phyloP scores from a whole-genome alignment of 2,329 filamentous ascomycete genomes.

The Aspergillus nomiae region DNA sequence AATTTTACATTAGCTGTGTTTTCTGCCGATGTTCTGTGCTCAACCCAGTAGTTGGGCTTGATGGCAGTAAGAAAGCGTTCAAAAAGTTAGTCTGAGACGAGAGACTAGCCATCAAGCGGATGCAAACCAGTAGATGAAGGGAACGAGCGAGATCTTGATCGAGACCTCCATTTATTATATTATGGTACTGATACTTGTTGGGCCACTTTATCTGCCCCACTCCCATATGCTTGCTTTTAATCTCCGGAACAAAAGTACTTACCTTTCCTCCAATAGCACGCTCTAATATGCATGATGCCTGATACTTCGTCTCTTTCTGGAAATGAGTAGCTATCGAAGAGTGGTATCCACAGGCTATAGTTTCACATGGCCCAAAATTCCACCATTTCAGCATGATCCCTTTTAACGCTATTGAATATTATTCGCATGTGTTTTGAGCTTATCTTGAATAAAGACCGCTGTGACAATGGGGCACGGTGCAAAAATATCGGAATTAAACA shows the following conservation, averaged over 20 bases:
- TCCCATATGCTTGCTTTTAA: not conserved
- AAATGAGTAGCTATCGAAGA: not conserved
- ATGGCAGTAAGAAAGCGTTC: not conserved
- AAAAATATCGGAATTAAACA: not conserved
- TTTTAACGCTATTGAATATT: too few species aligned
- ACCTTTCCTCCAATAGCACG: not conserved
- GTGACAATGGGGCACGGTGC: too few species aligned
- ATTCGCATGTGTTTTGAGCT: too few species aligned
- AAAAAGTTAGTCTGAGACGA: not conserved
- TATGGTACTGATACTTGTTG: not conserved
- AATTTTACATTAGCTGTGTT: not conserved
- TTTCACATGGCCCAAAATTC: too few species aligned
- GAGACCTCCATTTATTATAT: not conserved
- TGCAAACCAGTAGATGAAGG: not conserved
- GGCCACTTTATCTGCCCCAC: not conserved
- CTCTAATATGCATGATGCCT: not conserved
- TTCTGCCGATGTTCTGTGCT: not conserved
- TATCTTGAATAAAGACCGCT: too few species aligned
- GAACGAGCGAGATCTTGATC: not conserved
- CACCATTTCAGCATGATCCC: too few species aligned
- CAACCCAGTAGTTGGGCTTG: not conserved
- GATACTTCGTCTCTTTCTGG: too few species aligned
- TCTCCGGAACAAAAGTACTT: not conserved
- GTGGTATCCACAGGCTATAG: not conserved
- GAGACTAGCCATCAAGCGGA: not conserved